Conservation (phyloP, 2,329 filamentous ascomycete genomes). For the Botrytis tulipae region DNA sequence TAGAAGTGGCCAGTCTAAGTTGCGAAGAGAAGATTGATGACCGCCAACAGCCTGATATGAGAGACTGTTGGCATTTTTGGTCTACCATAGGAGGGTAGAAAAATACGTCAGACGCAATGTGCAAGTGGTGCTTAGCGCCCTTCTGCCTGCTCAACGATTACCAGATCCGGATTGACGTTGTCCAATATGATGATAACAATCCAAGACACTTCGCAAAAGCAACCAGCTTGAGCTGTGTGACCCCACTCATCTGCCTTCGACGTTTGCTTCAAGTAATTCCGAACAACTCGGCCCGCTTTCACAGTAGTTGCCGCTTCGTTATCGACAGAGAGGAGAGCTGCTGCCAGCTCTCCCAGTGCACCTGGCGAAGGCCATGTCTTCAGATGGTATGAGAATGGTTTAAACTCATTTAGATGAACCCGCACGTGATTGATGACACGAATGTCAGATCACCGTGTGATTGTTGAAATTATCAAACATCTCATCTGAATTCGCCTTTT, state of each 20-base stretch:
- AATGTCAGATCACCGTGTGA: conserved; percentile 56
- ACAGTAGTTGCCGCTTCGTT: conserved; percentile 50
- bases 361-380: conserved; percentile 20
- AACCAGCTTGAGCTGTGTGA: conserved; percentile 65
- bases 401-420: conserved; percentile 59
- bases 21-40: conserved; percentile 60
- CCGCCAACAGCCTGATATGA: not conserved
- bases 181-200: conserved; percentile 59
- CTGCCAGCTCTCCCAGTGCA: not conserved
- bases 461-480: conserved; percentile 59
- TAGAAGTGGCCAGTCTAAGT: not conserved
- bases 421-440: conserved; percentile 62
- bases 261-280: conserved; percentile 58
- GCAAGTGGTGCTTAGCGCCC: not conserved
- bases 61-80: not conserved
- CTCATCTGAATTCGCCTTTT: conserved; percentile 52
- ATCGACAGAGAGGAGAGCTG: conserved; percentile 24
- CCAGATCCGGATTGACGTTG: conserved; percentile 43
- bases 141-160: not conserved
- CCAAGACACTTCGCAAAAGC: conserved; percentile 63
- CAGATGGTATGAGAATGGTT: conserved; percentile 55
- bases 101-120: conserved; percentile 1
- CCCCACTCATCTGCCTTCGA: conserved; percentile 59
- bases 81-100: not conserved
- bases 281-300: conserved; percentile 52